A percentile compares a stretch with the other conserved stretches of the same genome.
Conservation (phyloP, 1,284 basidiomycete genomes). For the Leccinum subrobustum region DNA sequence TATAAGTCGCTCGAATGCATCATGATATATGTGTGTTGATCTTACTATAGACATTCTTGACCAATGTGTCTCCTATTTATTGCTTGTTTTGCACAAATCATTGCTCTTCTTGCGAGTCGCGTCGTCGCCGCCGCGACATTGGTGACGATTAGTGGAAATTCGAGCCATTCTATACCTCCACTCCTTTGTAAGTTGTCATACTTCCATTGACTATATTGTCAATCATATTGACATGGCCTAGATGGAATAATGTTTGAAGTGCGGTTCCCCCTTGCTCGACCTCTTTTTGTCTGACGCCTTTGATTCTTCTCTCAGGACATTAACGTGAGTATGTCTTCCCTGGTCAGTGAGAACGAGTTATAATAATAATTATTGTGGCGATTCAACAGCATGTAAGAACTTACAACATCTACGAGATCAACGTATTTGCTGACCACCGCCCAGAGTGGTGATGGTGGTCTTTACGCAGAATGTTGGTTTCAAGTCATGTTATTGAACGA, state of each 20-base stretch:
- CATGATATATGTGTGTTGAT: neutral
- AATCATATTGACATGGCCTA: constrained; percentile 21
- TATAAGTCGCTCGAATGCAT: neutral
- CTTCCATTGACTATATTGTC: neutral
- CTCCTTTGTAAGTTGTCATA: constrained; percentile 45
- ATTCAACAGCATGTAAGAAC: constrained; percentile 41
- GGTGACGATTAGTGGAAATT: constrained; percentile 43
- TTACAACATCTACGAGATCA: neutral
- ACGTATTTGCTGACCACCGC: constrained; percentile 3
- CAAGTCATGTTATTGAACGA: neutral
- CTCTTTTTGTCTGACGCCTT: constrained; percentile 1
- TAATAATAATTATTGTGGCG: neutral
- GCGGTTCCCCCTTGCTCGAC: constrained; percentile 3
- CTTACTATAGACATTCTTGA: neutral
- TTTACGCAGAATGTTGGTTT: constrained; percentile 55
- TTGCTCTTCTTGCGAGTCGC: neutral
- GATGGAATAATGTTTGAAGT: constrained; percentile 61
- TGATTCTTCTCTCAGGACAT: constrained; percentile 42
- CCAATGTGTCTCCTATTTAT: constrained; percentile 17
- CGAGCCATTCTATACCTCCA: constrained; percentile 50
- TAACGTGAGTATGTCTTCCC: constrained; percentile 40
- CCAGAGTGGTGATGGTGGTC: constrained; percentile 58
- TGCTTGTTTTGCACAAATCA: neutral
- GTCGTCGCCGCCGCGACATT: constrained; percentile 28
- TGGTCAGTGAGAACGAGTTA: neutral